phyloP scores from a whole-genome alignment of 345 rosid genomes.

The Cardamine chenopodiifolia region DNA sequence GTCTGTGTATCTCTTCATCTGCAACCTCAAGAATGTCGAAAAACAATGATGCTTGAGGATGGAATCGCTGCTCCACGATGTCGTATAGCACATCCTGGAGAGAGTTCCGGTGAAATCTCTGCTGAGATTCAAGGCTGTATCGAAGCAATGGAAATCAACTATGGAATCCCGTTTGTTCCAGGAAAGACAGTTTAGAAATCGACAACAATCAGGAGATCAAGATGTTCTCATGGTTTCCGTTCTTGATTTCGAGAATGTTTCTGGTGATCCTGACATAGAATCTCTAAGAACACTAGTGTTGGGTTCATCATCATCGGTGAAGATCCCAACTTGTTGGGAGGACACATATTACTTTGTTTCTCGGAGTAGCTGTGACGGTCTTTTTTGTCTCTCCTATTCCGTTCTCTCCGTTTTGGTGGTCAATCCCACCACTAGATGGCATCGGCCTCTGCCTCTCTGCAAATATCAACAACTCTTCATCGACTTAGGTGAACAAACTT shows the following conservation, averaged over 20 bases:
- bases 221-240: background rate
- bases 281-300: background rate
- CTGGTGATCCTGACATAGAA: too few species aligned
- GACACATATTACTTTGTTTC: too few species aligned
- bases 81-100: background rate
- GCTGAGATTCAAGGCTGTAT: background rate
- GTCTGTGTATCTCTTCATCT: background rate
- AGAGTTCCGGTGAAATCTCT: background rate
- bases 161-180: background rate
- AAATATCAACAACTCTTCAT: too few species aligned
- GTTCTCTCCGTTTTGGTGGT: too few species aligned
- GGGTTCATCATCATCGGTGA: background rate
- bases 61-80: background rate
- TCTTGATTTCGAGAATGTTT: background rate
- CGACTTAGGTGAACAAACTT: too few species aligned
- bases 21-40: background rate
- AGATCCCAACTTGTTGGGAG: too few species aligned
- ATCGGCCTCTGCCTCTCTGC: too few species aligned
- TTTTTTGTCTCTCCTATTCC: too few species aligned
- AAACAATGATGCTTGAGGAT: background rate
- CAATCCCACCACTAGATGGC: too few species aligned
- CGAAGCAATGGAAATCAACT: background rate
- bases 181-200: background rate
- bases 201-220: slow-evolving; percentile 5
- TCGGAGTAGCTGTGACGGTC: too few species aligned